A percentile compares a stretch with the other conserved stretches of the same genome.
Conservation (phyloP, 768 basidiomycete genomes). For the Tremella yokohamensis region DNA sequence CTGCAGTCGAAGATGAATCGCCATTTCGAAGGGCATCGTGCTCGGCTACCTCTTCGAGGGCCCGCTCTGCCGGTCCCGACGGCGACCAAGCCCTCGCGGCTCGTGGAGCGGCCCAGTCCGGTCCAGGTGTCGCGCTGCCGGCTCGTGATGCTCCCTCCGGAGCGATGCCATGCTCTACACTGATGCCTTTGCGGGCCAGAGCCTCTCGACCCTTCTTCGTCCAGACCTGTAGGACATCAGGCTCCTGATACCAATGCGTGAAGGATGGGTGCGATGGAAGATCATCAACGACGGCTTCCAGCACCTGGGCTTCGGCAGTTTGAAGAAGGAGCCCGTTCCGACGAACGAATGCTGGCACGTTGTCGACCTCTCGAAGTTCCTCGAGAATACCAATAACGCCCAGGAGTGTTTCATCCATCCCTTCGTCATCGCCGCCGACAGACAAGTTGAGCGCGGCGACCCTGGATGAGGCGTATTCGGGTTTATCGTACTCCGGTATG, state of each 20-base stretch:
- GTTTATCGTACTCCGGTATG: constrained; percentile 42
- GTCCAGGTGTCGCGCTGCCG: constrained; percentile 1
- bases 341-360: constrained; percentile 47
- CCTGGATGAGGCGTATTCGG: constrained; percentile 16
- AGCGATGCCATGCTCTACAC: constrained; percentile 18
- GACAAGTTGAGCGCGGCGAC: constrained; percentile 1
- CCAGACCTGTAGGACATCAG: constrained; percentile 24
- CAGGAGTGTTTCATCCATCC: constrained; percentile 38
- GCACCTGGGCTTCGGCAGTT: background rate
- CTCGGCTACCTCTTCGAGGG: background rate
- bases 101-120: background rate
- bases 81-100: constrained; percentile 8
- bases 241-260: constrained; percentile 32
- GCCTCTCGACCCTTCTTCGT: constrained; percentile 26
- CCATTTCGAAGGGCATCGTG: background rate
- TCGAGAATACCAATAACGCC: constrained; percentile 47
- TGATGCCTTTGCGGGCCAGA: constrained; percentile 30
- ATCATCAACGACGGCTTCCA: constrained; percentile 12
- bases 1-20: background rate
- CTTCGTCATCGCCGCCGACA: background rate
- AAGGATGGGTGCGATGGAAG: constrained; percentile 33
- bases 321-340: constrained; percentile 31
- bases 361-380: constrained; percentile 28
- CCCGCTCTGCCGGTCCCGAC: constrained; percentile 8
- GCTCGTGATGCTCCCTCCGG: background rate